Conservation (phyloP, 2,329 filamentous ascomycete species). For the Trichoderma polysporum region DNA sequence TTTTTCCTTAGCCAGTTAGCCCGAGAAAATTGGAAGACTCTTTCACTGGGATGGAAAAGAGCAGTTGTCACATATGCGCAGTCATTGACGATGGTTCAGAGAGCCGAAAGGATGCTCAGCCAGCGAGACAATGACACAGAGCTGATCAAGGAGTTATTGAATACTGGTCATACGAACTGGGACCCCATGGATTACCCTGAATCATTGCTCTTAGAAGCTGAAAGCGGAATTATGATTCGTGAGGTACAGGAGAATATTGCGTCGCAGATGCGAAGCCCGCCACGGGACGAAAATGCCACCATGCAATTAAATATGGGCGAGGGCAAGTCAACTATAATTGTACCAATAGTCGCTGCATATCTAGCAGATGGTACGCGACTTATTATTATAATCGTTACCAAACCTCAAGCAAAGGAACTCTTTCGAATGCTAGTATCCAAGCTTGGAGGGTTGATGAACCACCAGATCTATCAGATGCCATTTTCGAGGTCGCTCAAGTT, state of each 20-base stretch:
- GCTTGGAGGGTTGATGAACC: slow-evolving; percentile 33
- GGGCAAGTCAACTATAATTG: slow-evolving; percentile 68
- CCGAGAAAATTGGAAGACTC: slow-evolving; percentile 26
- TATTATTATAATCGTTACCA: slow-evolving; percentile 59
- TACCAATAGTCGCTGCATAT: slow-evolving; percentile 58
- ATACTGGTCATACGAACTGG: slow-evolving; percentile 58
- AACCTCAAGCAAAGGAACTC: slow-evolving; percentile 62
- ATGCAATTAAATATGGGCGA: slow-evolving; percentile 73
- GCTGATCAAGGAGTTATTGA: not conserved
- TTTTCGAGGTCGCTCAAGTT: slow-evolving; percentile 49
- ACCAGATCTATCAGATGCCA: slow-evolving; percentile 56
- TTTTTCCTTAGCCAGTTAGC: slow-evolving; percentile 40
- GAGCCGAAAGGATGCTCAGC: slow-evolving; percentile 41
- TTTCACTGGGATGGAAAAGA: slow-evolving; percentile 34
- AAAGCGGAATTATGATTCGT: slow-evolving; percentile 62
- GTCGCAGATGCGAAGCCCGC: slow-evolving; percentile 49
- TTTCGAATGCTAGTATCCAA: slow-evolving; percentile 28
- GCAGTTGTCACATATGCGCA: slow-evolving; percentile 42
- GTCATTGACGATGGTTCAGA: slow-evolving; percentile 42
- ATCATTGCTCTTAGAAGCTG: slow-evolving; percentile 62
- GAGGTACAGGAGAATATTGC: slow-evolving; percentile 60
- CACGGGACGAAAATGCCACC: slow-evolving; percentile 46
- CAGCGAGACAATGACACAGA: not conserved
- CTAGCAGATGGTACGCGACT: slow-evolving; percentile 52
- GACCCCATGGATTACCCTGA: slow-evolving; percentile 53